Percentiles rank a stretch among this genome's conserved stretches.
Conservation (phyloP, 2,329 filamentous ascomycete species). For the Magnaporthiopsis poae region DNA sequence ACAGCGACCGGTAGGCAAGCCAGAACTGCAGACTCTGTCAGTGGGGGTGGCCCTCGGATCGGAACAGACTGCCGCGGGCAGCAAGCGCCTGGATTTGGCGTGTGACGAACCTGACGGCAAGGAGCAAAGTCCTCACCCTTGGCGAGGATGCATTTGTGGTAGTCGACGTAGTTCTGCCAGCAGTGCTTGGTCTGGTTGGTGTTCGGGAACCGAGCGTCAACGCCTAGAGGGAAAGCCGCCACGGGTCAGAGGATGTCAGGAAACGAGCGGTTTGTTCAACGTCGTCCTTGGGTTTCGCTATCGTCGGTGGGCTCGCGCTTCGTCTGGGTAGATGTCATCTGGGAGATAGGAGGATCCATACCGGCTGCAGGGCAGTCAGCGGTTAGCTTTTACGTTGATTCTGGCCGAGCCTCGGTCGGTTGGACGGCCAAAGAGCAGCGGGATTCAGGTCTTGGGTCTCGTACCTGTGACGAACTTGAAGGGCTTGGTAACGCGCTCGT, state of each 20-base stretch:
- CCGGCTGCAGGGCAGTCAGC: constrained; percentile 28
- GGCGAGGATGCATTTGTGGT: constrained; percentile 98
- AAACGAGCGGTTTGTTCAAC: background rate
- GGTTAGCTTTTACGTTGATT: constrained; percentile 28
- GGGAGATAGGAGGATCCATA: constrained; percentile 19
- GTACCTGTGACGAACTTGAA: constrained; percentile 97
- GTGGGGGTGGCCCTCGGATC: constrained; percentile 13
- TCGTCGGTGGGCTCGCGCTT: background rate
- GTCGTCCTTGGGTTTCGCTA: background rate
- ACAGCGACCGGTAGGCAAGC: constrained; percentile 92
- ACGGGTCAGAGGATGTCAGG: background rate
- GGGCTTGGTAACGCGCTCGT: constrained; percentile 85
- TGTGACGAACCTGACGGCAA: constrained; percentile 71
- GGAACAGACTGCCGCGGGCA: background rate
- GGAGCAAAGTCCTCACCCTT: constrained; percentile 98
- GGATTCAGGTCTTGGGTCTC: constrained; percentile 10
- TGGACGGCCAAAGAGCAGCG: constrained; percentile 16
- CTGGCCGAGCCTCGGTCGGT: background rate
- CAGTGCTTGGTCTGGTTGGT: constrained; percentile 99
- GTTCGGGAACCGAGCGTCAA: constrained; percentile 98
- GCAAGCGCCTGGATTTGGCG: background rate
- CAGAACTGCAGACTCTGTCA: constrained; percentile 59
- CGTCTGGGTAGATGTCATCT: background rate
- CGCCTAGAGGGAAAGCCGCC: constrained; percentile 48
- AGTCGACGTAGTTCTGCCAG: constrained; percentile 99